Conservation (phyloP, 2,329 filamentous ascomycete species). For the Aspergillus tamarii region DNA sequence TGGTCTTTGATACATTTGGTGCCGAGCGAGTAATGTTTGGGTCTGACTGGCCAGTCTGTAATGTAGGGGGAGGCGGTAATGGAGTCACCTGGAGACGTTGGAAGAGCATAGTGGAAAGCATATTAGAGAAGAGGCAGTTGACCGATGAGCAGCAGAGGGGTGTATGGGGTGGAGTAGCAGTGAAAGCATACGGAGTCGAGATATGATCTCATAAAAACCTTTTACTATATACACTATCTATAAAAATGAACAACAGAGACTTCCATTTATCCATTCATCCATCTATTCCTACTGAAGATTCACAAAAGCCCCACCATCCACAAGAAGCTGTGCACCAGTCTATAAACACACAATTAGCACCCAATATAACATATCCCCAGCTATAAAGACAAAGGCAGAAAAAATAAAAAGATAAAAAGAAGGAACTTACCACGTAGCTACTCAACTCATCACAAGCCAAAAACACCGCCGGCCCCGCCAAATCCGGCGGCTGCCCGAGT, state of each 20-base stretch:
- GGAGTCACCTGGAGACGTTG: constrained; percentile 74
- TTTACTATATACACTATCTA: constrained; percentile 9
- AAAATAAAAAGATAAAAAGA: constrained; percentile 16
- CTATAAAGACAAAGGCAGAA: not conserved
- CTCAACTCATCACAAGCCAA: constrained; percentile 78
- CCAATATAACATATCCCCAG: not conserved
- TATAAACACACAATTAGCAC: constrained; percentile 23
- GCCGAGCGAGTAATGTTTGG: constrained; percentile 80
- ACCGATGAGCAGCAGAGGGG: constrained; percentile 63
- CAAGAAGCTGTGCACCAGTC: constrained; percentile 79
- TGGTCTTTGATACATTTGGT: constrained; percentile 73
- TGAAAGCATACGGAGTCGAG: constrained; percentile 64
- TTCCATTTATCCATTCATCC: not conserved
- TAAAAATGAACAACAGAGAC: constrained; percentile 1
- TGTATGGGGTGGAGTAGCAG: constrained; percentile 74
- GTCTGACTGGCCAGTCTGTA: constrained; percentile 93
- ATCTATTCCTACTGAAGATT: constrained; percentile 64
- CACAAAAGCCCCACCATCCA: constrained; percentile 88
- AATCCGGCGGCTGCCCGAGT: constrained; percentile 71
- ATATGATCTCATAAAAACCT: constrained; percentile 15
- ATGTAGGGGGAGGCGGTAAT: constrained; percentile 61
- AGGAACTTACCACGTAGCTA: constrained; percentile 65
- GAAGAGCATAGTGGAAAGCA: constrained; percentile 69
- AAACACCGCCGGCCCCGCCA: constrained; percentile 84
- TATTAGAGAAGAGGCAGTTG: constrained; percentile 59